A percentile compares a stretch with the other conserved stretches of the same genome.
These are phyloP conservation scores for Pezicula rhizophila DNA, from an alignment of 2,329 filamentous ascomycete species.

Conservation along the genomic window DNA sequence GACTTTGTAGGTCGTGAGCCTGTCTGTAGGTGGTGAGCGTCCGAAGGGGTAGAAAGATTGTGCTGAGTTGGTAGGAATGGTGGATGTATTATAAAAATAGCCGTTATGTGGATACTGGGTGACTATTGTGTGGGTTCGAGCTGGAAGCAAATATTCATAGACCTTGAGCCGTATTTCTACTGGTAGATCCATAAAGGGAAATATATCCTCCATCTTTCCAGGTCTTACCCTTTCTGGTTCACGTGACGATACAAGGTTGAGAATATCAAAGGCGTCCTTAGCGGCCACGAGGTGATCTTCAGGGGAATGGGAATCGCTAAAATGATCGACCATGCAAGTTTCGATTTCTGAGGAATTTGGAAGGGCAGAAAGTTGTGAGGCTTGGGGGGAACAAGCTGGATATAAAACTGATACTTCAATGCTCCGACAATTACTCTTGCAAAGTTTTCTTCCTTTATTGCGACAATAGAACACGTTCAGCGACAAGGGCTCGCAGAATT, in stretches of 20 bases:
- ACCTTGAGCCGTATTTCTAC: conserved; percentile 24
- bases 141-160: conserved; percentile 20
- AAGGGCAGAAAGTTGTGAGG: background rate
- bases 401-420: conserved; percentile 16
- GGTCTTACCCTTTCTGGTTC: background rate
- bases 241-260: background rate
- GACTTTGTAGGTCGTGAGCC: conserved; percentile 21
- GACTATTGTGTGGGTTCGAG: conserved; percentile 20
- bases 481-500: conserved; percentile 3
- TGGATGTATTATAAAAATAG: conserved; percentile 17
- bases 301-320: background rate
- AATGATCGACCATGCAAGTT: background rate
- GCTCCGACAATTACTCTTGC: conserved; percentile 17
- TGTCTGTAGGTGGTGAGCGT: conserved; percentile 2
- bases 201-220: background rate
- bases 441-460: conserved; percentile 3
- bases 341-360: background rate
- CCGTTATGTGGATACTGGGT: conserved; percentile 23
- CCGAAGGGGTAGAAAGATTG: conserved; percentile 19
- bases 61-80: conserved; percentile 7
- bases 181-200: conserved; percentile 21
- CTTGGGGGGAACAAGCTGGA: conserved; percentile 4
- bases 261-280: background rate
- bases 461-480: conserved; percentile 16
- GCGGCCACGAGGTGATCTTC: background rate